These are phyloP conservation scores for Teunomyces pallodes DNA, from an alignment of 805 yeast species.

Conservation along the genomic window DNA sequence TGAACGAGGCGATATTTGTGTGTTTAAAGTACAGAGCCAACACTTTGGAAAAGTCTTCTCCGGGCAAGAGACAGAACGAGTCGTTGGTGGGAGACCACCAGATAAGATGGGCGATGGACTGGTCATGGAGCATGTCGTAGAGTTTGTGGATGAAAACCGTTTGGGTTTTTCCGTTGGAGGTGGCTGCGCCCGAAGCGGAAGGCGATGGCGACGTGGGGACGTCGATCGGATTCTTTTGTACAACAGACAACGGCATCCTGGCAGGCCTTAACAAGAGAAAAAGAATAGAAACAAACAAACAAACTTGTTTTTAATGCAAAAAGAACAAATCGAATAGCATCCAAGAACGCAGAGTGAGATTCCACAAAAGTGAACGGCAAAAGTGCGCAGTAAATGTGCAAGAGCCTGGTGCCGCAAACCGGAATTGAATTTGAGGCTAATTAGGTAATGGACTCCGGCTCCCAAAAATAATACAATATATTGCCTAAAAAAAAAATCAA, in stretches of 20 bases:
- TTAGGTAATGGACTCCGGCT: neutral
- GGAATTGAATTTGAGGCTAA: neutral
- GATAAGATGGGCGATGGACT: conserved; percentile 65
- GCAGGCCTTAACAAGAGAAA: neutral
- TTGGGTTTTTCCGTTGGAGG: conserved; percentile 31
- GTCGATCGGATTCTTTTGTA: neutral
- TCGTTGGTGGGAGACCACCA: conserved; percentile 78
- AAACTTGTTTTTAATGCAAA: neutral
- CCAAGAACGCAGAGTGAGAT: neutral
- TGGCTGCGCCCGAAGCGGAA: conserved; percentile 4
- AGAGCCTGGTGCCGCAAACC: conserved; percentile 1
- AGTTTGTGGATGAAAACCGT: conserved; percentile 79
- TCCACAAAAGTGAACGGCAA: neutral
- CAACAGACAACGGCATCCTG: conserved; percentile 2
- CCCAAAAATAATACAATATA: no score
- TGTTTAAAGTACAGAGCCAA: conserved; percentile 52
- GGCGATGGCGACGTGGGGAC: conserved; percentile 2
- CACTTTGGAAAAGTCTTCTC: conserved; percentile 82
- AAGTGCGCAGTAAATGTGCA: neutral
- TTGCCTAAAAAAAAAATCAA: neutral
- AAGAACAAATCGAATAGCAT: neutral
- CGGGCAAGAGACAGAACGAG: conserved; percentile 77
- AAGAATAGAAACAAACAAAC: neutral
- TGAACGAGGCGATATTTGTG: conserved; percentile 43
- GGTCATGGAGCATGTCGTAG: conserved; percentile 87